Evolutionary conservation across 768 basidiomycete genomes (phyloP).

Genomic region (Jaapia argillacea): DNA sequence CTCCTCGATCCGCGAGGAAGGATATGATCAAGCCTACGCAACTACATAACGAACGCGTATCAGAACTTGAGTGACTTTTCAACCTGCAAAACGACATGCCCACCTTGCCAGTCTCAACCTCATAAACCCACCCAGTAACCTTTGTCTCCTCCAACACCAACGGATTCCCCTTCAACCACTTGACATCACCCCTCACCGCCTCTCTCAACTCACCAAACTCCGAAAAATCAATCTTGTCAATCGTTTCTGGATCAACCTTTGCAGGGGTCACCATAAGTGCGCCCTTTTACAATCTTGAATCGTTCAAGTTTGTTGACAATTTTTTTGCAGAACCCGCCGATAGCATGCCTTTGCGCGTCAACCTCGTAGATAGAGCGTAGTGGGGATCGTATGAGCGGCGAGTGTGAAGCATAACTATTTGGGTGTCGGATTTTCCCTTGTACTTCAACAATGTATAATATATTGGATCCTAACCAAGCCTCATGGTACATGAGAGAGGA

Average conservation of each 20-base stretch:
- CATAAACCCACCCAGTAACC: slow-evolving; percentile 22
- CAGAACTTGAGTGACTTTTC: too few species aligned
- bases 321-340: slow-evolving; percentile 11
- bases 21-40: too few species aligned
- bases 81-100: too few species aligned
- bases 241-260: neutral
- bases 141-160: slow-evolving; percentile 13
- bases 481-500: too few species aligned
- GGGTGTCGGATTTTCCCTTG: too few species aligned
- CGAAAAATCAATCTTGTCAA: neutral
- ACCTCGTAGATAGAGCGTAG: slow-evolving; percentile 2
- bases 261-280: too few species aligned
- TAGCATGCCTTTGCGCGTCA: slow-evolving; percentile 12
- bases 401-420: too few species aligned
- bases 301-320: slow-evolving; percentile 32
- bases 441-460: too few species aligned
- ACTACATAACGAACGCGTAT: too few species aligned
- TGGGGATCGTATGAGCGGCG: too few species aligned
- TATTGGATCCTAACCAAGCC: too few species aligned
- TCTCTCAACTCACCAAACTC: neutral
- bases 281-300: slow-evolving; percentile 18
- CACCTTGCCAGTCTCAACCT: slow-evolving; percentile 23
- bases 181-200: slow-evolving; percentile 15
- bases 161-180: slow-evolving; percentile 14
- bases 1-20: too few species aligned